Evolutionary conservation across 208 protist species (phyloP).

Genomic region (Phytomonas sp.): DNA sequence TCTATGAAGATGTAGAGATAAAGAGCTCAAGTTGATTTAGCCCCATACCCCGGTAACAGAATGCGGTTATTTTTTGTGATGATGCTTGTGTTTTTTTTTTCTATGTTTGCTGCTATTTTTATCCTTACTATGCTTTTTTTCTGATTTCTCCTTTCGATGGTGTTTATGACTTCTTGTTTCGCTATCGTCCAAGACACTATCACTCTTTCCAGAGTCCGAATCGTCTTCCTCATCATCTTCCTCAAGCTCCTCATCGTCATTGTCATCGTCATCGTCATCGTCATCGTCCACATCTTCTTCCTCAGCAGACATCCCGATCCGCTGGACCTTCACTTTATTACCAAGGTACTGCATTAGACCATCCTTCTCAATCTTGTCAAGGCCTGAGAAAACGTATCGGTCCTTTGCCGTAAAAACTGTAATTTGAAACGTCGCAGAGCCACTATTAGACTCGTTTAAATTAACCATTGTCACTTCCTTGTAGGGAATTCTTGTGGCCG

Average conservation of each 20-base stretch:
- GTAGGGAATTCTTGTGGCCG: slow-evolving; percentile 49
- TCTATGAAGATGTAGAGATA: not conserved
- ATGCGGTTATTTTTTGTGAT: not conserved
- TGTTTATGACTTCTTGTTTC: slow-evolving; percentile 25
- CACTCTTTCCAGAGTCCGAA: slow-evolving; percentile 16
- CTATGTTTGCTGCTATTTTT: slow-evolving; percentile 28
- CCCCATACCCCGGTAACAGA: not conserved
- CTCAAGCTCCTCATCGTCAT: slow-evolving; percentile 28
- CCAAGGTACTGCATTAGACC: slow-evolving; percentile 47
- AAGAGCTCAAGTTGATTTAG: not conserved
- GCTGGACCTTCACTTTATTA: slow-evolving; percentile 41
- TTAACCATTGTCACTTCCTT: slow-evolving; percentile 41
- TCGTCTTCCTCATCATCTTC: slow-evolving; percentile 42
- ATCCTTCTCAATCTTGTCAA: slow-evolving; percentile 67
- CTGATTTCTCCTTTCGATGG: slow-evolving; percentile 23
- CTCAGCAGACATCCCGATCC: slow-evolving; percentile 22
- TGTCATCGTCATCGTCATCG: slow-evolving; percentile 33
- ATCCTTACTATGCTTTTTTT: slow-evolving; percentile 27
- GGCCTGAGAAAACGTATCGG: slow-evolving; percentile 53
- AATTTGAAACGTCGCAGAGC: slow-evolving; percentile 65
- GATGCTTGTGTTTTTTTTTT: slow-evolving; percentile 32
- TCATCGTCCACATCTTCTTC: slow-evolving; percentile 39
- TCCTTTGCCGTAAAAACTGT: slow-evolving; percentile 45
- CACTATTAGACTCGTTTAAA: slow-evolving; percentile 65
- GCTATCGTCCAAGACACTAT: slow-evolving; percentile 17